phyloP scores from a whole-genome alignment of 345 rosid genomes.

The Lepidium aucheri region DNA sequence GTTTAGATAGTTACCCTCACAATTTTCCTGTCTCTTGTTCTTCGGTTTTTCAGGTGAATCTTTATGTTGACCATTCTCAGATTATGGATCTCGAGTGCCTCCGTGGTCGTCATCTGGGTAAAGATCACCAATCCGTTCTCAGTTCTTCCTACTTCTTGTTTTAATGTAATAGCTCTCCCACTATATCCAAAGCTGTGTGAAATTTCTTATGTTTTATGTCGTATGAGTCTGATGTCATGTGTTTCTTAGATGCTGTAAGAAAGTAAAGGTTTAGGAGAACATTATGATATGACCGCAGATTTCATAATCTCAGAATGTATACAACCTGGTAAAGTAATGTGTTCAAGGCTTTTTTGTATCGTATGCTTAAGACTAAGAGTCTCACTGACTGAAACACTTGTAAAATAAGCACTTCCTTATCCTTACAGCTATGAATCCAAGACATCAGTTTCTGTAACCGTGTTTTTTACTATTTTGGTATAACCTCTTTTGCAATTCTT shows the following conservation, averaged over 20 bases:
- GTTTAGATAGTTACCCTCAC: not conserved
- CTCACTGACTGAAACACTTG: not conserved
- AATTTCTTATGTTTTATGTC: slow-evolving; percentile 2
- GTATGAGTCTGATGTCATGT: slow-evolving; percentile 4
- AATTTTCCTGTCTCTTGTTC: not conserved
- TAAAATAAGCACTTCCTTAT: not conserved
- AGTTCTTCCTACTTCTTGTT: slow-evolving; percentile 42
- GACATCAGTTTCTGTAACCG: not conserved
- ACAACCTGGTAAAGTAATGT: not conserved
- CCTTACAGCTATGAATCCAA: not conserved
- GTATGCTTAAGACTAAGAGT: not conserved
- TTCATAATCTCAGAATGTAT: not conserved
- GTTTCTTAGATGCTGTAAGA: slow-evolving; percentile 5
- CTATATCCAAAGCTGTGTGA: not conserved
- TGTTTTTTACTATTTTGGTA: not conserved
- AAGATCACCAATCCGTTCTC: slow-evolving; percentile 43
- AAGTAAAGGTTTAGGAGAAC: not conserved
- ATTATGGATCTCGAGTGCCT: slow-evolving; percentile 82
- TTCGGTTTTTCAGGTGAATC: slow-evolving; percentile 58
- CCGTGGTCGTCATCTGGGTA: slow-evolving; percentile 59
- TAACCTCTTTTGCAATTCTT: not conserved
- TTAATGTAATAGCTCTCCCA: slow-evolving; percentile 17
- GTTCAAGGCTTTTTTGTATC: not conserved
- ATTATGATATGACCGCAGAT: not conserved
- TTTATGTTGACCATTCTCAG: slow-evolving; percentile 85